Conservation (phyloP, 192 early-diverging fungal genomes). For the Backusella liffmaniae region DNA sequence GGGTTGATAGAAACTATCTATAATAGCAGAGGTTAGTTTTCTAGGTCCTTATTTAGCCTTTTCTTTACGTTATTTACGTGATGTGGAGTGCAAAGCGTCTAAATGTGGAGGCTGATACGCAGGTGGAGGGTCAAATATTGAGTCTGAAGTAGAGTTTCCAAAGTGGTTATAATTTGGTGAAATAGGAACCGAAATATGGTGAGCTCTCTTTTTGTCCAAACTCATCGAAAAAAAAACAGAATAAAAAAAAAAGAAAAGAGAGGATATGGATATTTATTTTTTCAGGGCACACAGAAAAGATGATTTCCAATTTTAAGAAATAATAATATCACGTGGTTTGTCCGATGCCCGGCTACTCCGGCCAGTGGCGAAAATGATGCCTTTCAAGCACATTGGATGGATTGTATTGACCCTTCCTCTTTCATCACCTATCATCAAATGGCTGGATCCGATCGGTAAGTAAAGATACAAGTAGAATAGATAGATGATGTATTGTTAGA, state of each 20-base stretch:
- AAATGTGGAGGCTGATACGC: conserved; percentile 18
- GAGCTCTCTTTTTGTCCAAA: conserved; percentile 9
- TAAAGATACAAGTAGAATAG: background rate
- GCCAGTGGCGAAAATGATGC: background rate
- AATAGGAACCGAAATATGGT: conserved; percentile 16
- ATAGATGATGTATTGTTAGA: conserved; percentile 6
- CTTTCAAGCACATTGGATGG: conserved; percentile 5
- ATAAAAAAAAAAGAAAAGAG: background rate
- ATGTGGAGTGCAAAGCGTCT: background rate
- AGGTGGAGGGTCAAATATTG: conserved; percentile 18
- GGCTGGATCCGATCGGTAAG: conserved; percentile 18
- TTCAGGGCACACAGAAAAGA: background rate
- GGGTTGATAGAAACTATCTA: conserved; percentile 12
- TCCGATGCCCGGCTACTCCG: background rate
- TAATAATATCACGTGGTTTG: background rate
- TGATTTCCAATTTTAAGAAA: background rate
- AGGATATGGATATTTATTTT: background rate
- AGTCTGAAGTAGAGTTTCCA: background rate
- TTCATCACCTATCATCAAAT: conserved; percentile 15
- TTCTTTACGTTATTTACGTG: background rate
- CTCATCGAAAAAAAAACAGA: background rate
- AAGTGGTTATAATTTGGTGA: background rate
- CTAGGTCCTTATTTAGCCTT: background rate
- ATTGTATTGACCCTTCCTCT: conserved; percentile 11
- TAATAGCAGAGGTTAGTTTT: background rate